Evolutionary conservation across 495 filamentous ascomycete genomes (phyloP), one percentile per base, ranked within the genome.

Genomic region (Rhypophila decipiens): DNA sequence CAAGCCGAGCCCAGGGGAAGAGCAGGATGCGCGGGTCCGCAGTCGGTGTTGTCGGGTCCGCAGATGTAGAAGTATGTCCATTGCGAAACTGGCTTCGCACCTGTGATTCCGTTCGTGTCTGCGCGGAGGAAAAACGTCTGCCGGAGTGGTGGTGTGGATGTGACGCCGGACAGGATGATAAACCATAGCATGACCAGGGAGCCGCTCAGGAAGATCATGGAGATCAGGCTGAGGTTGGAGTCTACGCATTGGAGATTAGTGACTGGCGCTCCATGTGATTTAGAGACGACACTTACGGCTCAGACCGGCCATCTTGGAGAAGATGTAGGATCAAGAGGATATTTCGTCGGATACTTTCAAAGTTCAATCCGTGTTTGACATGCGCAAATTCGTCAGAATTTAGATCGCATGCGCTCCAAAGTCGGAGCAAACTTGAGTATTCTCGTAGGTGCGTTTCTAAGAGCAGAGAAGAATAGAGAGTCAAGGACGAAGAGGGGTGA

Each of bases 21-120:
- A 4, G 61, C 75, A 3, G 76, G 71, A 24, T 59, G 57, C 0
- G 73, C 47, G 0, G 47, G 22, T 37, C 72, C 65, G 55, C 76
- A 79, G 58, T 76, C 62, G 12, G 22, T 23, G 52, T 80, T 78
- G 55, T 55, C 65, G 24, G 47, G 58, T 19, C 74, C 75, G 55
- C 76, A 80, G 46, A 91, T 63, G 55, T 83, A 80, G 78, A 90
- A 91, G 69, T 84, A 91, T 2, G 89, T 93, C 90, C 90, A 96
- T 66, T 90, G 80, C 7, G 87, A 82, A 7, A 77, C 51, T 27
- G 76, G 24, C 10, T 73, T 67, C 2, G 88, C 81, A 18, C 78
- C 78, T 10, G 82, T 69, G 57, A 94, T 89, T 56, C 71, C 78
- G 38, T 70, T 65, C 12, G 87, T 91, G 60, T 80, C 73, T 54